A percentile compares a stretch with the other conserved stretches of the same genome.
phyloP scores from a whole-genome alignment of 2,329 filamentous ascomycete species.

The Monosporascus sp. region DNA sequence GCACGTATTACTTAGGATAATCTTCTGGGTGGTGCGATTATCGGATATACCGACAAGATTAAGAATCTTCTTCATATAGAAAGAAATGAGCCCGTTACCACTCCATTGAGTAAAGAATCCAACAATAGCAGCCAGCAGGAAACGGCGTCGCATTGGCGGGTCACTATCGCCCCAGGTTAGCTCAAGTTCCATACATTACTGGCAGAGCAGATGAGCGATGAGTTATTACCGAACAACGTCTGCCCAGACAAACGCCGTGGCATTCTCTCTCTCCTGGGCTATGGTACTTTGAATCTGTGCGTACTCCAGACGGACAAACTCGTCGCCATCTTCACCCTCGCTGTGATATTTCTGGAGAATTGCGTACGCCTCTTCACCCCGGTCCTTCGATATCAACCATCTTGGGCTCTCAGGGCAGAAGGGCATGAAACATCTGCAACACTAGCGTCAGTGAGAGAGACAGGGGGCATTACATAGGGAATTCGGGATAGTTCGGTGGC shows the following conservation, averaged over 20 bases:
- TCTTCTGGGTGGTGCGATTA: constrained; percentile 29
- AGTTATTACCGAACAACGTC: constrained; percentile 35
- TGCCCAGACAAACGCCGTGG: constrained; percentile 36
- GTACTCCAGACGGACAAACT: constrained; percentile 51
- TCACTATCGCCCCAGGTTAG: constrained; percentile 25
- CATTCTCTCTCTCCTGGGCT: constrained; percentile 38
- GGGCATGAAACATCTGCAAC: constrained; percentile 6
- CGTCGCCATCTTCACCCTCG: constrained; percentile 46
- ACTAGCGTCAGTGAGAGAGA: not conserved
- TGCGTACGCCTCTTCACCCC: constrained; percentile 48
- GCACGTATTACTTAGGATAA: constrained; percentile 33
- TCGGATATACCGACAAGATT: constrained; percentile 34
- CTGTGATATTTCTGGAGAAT: constrained; percentile 54
- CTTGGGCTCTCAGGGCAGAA: constrained; percentile 48
- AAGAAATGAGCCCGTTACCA: constrained; percentile 33
- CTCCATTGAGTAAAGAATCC: constrained; percentile 38
- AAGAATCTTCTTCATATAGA: constrained; percentile 36
- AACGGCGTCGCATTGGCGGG: constrained; percentile 28
- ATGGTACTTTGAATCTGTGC: constrained; percentile 51
- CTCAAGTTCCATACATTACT: constrained; percentile 6
- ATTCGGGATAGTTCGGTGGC: too few species aligned
- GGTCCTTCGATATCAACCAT: constrained; percentile 43
- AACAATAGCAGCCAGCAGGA: constrained; percentile 28
- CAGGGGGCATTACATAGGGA: not conserved
- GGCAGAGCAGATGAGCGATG: not conserved